Conservation (phyloP, 345 rosid genomes). For the Gossypium thurberi region DNA sequence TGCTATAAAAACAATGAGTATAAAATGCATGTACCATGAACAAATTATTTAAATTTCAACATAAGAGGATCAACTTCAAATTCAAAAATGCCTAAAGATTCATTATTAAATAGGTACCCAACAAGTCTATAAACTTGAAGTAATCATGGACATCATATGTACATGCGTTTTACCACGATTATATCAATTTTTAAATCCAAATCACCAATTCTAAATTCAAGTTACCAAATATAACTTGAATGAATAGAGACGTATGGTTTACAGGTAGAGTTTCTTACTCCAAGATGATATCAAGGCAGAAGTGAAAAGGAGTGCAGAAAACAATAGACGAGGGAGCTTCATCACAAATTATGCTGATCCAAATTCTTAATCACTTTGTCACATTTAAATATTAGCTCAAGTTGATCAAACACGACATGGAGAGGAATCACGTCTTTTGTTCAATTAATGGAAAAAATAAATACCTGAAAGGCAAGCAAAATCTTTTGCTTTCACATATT, state of each 20-base stretch:
- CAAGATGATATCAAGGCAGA: not conserved
- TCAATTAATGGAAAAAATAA: not conserved
- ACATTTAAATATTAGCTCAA: not conserved
- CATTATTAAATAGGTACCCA: not conserved
- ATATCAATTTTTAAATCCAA: not conserved
- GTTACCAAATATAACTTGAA: not conserved
- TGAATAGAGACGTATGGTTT: not conserved
- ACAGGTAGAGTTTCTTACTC: not conserved
- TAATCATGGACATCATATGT: not conserved
- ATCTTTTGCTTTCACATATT: constrained; percentile 87
- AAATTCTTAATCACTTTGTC: not conserved
- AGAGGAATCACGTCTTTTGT: not conserved
- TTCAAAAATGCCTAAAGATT: not conserved
- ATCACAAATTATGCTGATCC: not conserved
- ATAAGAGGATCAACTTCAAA: not conserved
- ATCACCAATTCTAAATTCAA: not conserved
- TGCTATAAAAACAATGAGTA: not conserved
- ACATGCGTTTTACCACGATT: not conserved
- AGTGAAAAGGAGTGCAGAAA: not conserved
- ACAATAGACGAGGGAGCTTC: not conserved
- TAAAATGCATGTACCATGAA: not conserved
- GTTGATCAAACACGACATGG: not conserved
- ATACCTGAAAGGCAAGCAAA: constrained; percentile 93
- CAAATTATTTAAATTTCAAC: not conserved
- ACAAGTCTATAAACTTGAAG: not conserved